Evolutionary conservation across 148 eudicot genomes (phyloP), one percentile per base, ranked within the genome.

Genomic region (Polygonum aviculare): DNA sequence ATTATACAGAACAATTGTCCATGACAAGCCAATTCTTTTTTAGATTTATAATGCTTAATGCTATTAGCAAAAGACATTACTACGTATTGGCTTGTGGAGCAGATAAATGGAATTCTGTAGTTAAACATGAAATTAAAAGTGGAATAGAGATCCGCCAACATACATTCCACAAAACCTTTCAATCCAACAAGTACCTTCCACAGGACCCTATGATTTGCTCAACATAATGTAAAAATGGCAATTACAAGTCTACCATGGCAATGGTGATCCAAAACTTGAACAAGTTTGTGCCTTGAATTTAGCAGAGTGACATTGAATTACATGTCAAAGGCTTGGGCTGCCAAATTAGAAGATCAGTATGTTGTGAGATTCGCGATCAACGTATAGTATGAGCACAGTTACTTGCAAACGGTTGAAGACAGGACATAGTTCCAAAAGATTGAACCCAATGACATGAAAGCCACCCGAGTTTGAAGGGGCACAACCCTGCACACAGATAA

Each of bases 381-480:
- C 21, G 72, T 35, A 36, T 16, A 35, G 45, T 67, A 21, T 72
- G 33, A 3, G 36, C 75, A 21, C 45, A 54, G 73, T 84, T 82
- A 92, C 82, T 84, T 89, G 92, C 85, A 89, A 91, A 92, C 83
- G 19, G 93, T 92, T 74, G 97, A 89, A 74, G 99, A 95, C 49
- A 95, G 83, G 74, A 81, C 87, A 82, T 88, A 95, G 78, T 92
- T 95, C 99, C 99, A 95, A 78, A 95, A 95, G 84, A 95, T 91
- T 72, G 99, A 95, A 35, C 89, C 92, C 84, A 83, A 73, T 15
- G 96, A 95, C 99, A 95, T 95, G 88, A 95, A 95, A 60, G 90
- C 97, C 77, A 95, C 99, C 19, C 97, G 91, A 31, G 90, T 87
- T 77, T 89, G 97, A 83, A 95, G 97, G 80, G 99, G 99, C 75